These are phyloP conservation scores for Solanum pinnatisectum DNA, from an alignment of 257 asterid species.

Conservation along the genomic window DNA sequence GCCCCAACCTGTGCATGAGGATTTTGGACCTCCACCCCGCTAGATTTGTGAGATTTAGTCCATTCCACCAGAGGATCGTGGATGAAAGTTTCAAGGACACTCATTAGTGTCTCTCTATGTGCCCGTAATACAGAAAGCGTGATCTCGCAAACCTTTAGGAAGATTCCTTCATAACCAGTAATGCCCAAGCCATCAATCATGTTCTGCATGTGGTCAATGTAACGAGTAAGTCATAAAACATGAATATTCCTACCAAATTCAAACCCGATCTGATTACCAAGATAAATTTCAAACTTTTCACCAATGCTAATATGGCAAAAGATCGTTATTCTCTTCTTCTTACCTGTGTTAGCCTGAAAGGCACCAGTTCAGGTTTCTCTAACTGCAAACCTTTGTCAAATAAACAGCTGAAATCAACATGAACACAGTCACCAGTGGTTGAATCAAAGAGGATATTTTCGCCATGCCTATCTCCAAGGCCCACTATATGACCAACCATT, in stretches of 20 bases:
- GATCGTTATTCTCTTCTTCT: neutral
- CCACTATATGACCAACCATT: constrained; percentile 99
- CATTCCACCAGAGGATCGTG: constrained; percentile 99
- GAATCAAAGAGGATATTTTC: constrained; percentile 96
- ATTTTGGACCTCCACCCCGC: constrained; percentile 93
- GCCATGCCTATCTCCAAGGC: constrained; percentile 98
- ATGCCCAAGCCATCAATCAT: constrained; percentile 97
- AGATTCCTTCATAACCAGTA: constrained; percentile 93
- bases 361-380: constrained; percentile 97
- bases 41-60: constrained; percentile 97
- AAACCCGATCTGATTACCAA: neutral
- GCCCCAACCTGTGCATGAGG: constrained; percentile 91
- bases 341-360: constrained; percentile 97
- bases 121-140: constrained; percentile 74
- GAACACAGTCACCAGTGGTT: constrained; percentile 96
- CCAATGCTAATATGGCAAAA: neutral
- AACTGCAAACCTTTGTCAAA: constrained; percentile 93
- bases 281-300: neutral
- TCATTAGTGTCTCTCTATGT: constrained; percentile 92
- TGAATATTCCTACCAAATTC: neutral
- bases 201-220: constrained; percentile 39
- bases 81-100: constrained; percentile 85
- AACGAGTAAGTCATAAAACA: neutral
- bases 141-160: constrained; percentile 81
- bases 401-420: constrained; percentile 97